Evolutionary conservation across 2,329 filamentous ascomycete species (phyloP).

Genomic region (Juglanconis oblonga): DNA sequence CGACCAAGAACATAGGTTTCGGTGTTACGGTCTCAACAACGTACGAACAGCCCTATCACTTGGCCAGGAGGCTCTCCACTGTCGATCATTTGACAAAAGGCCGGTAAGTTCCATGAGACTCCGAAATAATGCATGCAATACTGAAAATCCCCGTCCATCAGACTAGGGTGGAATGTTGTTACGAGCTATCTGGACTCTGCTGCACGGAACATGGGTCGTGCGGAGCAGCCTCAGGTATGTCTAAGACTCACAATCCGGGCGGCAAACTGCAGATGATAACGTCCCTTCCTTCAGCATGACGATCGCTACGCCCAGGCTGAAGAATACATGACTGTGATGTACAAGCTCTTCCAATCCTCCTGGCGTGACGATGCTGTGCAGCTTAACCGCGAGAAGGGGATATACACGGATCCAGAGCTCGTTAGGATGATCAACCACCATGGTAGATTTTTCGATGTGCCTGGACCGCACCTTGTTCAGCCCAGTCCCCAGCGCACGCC

Average conservation of each 20-base stretch:
- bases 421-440: constrained; percentile 59
- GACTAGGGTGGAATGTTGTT: constrained; percentile 55
- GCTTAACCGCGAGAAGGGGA: constrained; percentile 50
- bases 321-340: constrained; percentile 59
- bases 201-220: constrained; percentile 58
- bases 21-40: constrained; percentile 66
- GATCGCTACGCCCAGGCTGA: constrained; percentile 60
- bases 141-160: constrained; percentile 13
- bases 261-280: constrained; percentile 43
- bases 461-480: constrained; percentile 62
- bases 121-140: background rate
- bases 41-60: constrained; percentile 67
- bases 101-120: constrained; percentile 28
- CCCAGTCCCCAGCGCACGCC: constrained; percentile 67
- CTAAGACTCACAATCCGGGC: constrained; percentile 39
- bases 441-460: constrained; percentile 52
- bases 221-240: constrained; percentile 44
- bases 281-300: constrained; percentile 45
- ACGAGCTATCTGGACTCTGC: constrained; percentile 67
- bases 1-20: constrained; percentile 64
- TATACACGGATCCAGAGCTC: constrained; percentile 56
- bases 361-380: constrained; percentile 57
- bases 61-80: constrained; percentile 63
- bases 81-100: constrained; percentile 65
- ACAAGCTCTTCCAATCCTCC: constrained; percentile 48